These are phyloP conservation scores for Phialocephala sp. DNA, from an alignment of 2,329 filamentous ascomycete genomes.

Conservation along the genomic window DNA sequence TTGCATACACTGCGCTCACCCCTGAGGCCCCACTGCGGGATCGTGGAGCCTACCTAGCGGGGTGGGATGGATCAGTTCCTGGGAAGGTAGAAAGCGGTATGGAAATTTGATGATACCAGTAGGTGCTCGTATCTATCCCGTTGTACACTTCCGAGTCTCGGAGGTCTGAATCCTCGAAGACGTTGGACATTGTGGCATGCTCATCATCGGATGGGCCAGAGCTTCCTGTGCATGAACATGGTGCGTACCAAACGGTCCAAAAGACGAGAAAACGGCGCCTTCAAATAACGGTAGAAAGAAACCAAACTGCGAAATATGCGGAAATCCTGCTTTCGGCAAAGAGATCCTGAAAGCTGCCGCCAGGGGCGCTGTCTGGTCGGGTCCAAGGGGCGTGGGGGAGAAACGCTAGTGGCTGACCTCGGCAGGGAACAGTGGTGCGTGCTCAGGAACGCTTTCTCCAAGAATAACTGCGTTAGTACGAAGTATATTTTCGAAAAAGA, in stretches of 20 bases:
- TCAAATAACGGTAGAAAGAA: not conserved
- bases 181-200: not conserved
- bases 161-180: not conserved
- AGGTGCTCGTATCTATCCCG: not conserved
- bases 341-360: not conserved
- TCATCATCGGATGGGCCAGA: not conserved
- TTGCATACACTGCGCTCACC: conserved; percentile 3
- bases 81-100: conserved; percentile 1
- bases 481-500: not conserved
- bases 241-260: not conserved
- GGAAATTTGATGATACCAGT: not conserved
- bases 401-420: not conserved
- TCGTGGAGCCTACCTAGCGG: not conserved
- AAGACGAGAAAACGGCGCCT: not conserved
- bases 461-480: no score
- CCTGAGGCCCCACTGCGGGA: not conserved
- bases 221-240: not conserved
- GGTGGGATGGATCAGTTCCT: not conserved
- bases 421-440: not conserved
- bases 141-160: not conserved
- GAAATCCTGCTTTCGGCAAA: not conserved
- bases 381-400: not conserved
- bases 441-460: not conserved
- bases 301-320: not conserved
- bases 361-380: not conserved